A percentile compares a stretch with the other conserved stretches of the same genome.
phyloP scores from a whole-genome alignment of 2,329 filamentous ascomycete genomes.

The Penicillium sp. region DNA sequence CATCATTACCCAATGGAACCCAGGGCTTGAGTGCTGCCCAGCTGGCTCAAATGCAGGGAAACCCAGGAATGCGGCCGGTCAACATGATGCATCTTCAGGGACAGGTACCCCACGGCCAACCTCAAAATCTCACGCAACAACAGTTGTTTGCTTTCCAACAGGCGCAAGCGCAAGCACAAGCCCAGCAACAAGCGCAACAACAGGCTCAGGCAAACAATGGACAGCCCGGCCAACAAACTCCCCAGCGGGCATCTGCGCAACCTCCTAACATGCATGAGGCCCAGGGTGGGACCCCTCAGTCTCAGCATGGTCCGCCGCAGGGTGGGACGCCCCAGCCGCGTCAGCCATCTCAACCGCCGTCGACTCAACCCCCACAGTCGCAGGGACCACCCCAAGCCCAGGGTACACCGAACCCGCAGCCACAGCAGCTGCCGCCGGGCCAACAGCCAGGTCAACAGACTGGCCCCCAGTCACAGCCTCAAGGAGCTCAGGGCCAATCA shows the following conservation, averaged over 20 bases:
- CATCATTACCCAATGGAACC: slow-evolving; percentile 42
- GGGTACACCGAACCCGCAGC: slow-evolving; percentile 35
- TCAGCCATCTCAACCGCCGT: slow-evolving; percentile 29
- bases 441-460: slow-evolving; percentile 31
- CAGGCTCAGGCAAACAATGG: slow-evolving; percentile 23
- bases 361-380: slow-evolving; percentile 35
- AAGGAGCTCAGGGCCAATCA: slow-evolving; percentile 31
- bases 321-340: slow-evolving; percentile 40
- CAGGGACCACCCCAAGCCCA: slow-evolving; percentile 37
- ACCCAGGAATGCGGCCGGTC: slow-evolving; percentile 41
- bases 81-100: slow-evolving; percentile 43
- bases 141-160: slow-evolving; percentile 27
- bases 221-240: slow-evolving; percentile 31
- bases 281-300: slow-evolving; percentile 43
- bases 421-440: slow-evolving; percentile 39
- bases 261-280: slow-evolving; percentile 43
- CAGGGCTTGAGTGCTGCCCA: slow-evolving; percentile 43
- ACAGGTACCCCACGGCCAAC: slow-evolving; percentile 41
- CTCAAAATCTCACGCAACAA: slow-evolving; percentile 45
- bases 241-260: slow-evolving; percentile 42
- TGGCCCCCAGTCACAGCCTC: slow-evolving; percentile 34
- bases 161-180: slow-evolving; percentile 13
- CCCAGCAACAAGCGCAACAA: slow-evolving; percentile 23
- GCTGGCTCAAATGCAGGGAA: slow-evolving; percentile 44
- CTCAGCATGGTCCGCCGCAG: slow-evolving; percentile 42